Conservation (phyloP, 2,329 filamentous ascomycete genomes). For the Hypoxylon sp. region DNA sequence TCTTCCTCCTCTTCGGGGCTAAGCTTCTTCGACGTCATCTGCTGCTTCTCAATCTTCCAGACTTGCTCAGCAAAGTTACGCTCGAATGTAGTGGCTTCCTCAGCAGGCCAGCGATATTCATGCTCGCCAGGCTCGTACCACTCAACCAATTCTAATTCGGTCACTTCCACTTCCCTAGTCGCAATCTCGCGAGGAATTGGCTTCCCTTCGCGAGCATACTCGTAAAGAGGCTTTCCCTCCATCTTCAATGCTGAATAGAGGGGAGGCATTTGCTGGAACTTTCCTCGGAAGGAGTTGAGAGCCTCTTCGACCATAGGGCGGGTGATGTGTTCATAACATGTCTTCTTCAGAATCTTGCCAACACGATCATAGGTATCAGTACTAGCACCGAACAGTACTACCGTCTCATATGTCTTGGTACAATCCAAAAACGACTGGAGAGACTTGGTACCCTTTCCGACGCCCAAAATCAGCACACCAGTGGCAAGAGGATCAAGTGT, state of each 20-base stretch:
- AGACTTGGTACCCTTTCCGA: slow-evolving; percentile 89
- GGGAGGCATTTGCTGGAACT: slow-evolving; percentile 90
- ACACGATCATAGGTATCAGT: slow-evolving; percentile 93
- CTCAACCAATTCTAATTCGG: slow-evolving; percentile 84
- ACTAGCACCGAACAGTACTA: slow-evolving; percentile 89
- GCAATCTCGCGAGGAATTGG: slow-evolving; percentile 88
- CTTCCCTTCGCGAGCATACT: slow-evolving; percentile 93
- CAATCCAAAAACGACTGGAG: slow-evolving; percentile 85
- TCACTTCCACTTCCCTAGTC: slow-evolving; percentile 82
- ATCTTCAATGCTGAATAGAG: slow-evolving; percentile 95
- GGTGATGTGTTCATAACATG: slow-evolving; percentile 85
- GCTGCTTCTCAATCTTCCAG: slow-evolving; percentile 73
- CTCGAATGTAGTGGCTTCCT: slow-evolving; percentile 82
- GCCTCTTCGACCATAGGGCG: slow-evolving; percentile 82
- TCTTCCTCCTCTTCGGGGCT: slow-evolving; percentile 69
- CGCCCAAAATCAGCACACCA: slow-evolving; percentile 89
- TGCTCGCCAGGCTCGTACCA: slow-evolving; percentile 89
- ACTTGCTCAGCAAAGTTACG: slow-evolving; percentile 82
- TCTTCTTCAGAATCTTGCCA: slow-evolving; percentile 84
- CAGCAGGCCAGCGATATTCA: slow-evolving; percentile 81
- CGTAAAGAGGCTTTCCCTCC: slow-evolving; percentile 93
- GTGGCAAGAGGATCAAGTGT: slow-evolving; percentile 96
- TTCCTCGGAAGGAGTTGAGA: slow-evolving; percentile 81
- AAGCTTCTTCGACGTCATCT: slow-evolving; percentile 64
- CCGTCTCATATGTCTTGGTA: slow-evolving; percentile 93